These are phyloP conservation scores for Solanum chaucha DNA, from an alignment of 257 asterid genomes.

Conservation along the genomic window DNA sequence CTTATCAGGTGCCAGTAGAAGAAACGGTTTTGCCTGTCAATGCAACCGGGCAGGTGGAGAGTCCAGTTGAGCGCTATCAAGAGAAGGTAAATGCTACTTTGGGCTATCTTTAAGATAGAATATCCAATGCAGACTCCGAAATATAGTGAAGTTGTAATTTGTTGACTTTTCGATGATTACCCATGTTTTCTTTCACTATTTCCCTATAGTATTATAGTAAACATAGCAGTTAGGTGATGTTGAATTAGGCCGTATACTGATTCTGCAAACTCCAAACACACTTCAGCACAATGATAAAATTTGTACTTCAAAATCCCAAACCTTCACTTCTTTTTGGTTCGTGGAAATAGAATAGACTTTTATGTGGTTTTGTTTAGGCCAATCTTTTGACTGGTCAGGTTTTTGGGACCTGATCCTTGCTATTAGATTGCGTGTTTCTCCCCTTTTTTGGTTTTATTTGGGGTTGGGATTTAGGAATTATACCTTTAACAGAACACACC, in stretches of 20 bases:
- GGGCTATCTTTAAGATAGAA: not conserved
- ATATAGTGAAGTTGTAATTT: not conserved
- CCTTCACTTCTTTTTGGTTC: not conserved
- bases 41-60: slow-evolving; percentile 20
- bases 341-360: not conserved
- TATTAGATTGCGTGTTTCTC: not conserved
- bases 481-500: not conserved
- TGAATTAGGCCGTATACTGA: not conserved
- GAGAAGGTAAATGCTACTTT: not conserved
- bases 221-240: not conserved
- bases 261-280: not conserved
- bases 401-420: not conserved
- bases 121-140: not conserved
- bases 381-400: not conserved
- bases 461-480: not conserved
- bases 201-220: not conserved
- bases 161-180: not conserved
- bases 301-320: not conserved
- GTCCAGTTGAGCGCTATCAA: not conserved
- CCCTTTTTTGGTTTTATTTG: not conserved
- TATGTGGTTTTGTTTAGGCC: not conserved
- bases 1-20: slow-evolving; percentile 48
- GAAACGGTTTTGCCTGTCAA: slow-evolving; percentile 21
- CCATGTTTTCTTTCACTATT: not conserved
- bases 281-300: not conserved